Base-by-base conservation (phyloP, 495 filamentous ascomycete genomes). In the Echria macrotheca region DNA sequence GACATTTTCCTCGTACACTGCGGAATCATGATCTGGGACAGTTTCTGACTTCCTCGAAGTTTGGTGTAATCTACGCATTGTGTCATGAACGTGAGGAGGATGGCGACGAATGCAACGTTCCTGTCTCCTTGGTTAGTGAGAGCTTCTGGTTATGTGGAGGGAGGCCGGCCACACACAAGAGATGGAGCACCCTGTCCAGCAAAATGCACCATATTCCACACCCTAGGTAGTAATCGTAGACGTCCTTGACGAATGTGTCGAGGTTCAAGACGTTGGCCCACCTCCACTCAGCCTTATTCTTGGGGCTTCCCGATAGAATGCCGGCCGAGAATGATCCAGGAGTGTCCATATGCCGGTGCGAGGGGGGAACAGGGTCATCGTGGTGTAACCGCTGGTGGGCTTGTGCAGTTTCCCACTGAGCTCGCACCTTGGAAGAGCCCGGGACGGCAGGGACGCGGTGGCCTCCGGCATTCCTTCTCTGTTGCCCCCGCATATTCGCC, bases 201-300 rank as follows among this genome's bases (percentile, higher is more conserved):
- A 90, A 37, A 18, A 98, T 96, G 47, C 87, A 95, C 84, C 87
- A 94, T 18, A 96, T 84, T 5, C 93, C 93, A 53, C 85, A 80
- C 0, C 87, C 87, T 17, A 81, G 66, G 64, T 86, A 98, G 61
- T 97, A 98, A 33, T 83, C 75, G 64, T 97, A 98, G 19, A 96
- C 91, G 46, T 95, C 86, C 53, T 79, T 75, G 37, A 98, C 76
- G 64, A 96, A 97, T 50, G 82, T 85, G 64, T 98, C 93, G 49
- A 98, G 69, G 60, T 97, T 93, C 36, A 83, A 79, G 24, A 95
- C 87, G 59, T 96, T 96, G 48, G 87, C 86, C 89, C 93, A 98
- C 61, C 84, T 83, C 86, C 91, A 97, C 77, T 95, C 83, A 3
- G 93, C 91, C 65, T 82, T 87, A 57, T 90, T 82, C 67, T 84